Percentiles rank a stretch among this genome's conserved stretches.
phyloP scores from a whole-genome alignment of 2,329 filamentous ascomycete genomes.

The Fusarium transvaalense region DNA sequence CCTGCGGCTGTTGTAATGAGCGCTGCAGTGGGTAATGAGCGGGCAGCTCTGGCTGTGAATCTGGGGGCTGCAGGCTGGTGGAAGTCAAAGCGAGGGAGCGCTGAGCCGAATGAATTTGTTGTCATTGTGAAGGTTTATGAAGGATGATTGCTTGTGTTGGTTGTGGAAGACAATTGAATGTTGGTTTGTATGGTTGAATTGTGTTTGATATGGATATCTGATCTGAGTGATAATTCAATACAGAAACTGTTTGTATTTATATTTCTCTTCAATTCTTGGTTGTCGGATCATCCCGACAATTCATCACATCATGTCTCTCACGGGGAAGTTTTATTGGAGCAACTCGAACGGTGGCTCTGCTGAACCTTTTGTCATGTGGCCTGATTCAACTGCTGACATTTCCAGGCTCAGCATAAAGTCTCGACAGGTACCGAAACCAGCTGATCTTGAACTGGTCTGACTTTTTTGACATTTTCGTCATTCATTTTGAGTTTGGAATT shows the following conservation, averaged over 20 bases:
- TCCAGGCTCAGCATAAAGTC: neutral
- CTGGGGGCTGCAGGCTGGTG: neutral
- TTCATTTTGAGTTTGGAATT: neutral
- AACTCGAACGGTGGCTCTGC: conserved; percentile 8
- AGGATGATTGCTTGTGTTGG: neutral
- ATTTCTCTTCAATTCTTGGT: neutral
- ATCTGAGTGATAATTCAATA: rapidly evolving
- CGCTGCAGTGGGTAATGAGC: conserved; percentile 4
- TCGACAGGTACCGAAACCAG: neutral
- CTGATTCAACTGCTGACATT: conserved; percentile 1
- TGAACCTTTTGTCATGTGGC: neutral
- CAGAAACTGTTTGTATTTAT: neutral
- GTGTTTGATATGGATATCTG: neutral
- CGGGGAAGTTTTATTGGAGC: neutral
- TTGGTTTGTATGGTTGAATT: neutral
- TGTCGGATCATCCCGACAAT: neutral
- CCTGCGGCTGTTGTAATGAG: conserved; percentile 13
- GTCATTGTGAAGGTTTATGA: conserved; percentile 1
- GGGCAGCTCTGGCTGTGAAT: neutral
- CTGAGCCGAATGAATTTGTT: conserved; percentile 11
- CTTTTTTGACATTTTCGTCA: neutral
- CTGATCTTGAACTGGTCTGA: neutral
- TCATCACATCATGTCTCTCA: neutral
- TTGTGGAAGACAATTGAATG: neutral
- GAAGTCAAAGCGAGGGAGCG: conserved; percentile 5